Evolutionary conservation across 306 rosid genomes (phyloP), one percentile per base, ranked within the genome.

Genomic region (Cyclanthera cordifolia): DNA sequence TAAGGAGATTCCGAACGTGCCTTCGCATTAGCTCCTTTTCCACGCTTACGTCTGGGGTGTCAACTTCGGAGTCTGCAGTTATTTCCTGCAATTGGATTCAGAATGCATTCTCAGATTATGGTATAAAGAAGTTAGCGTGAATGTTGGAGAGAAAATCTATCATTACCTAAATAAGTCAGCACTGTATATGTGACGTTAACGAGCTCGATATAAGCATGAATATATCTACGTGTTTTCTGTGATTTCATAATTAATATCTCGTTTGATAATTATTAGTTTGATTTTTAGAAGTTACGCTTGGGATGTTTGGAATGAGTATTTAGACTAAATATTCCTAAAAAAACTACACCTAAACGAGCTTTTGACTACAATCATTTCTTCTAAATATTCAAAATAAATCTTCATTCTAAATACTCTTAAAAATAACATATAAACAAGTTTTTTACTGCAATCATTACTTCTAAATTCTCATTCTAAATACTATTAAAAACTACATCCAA

Each of bases 1-100:
- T 69, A n/a, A 89, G 73, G 75, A 93, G 88, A 81, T 63, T 76
- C 53, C 82, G 85, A 51, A 79, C 87, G 53, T 93, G 95, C 69
- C 69, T 77, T 81, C 98, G 79, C 98, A 92, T 92, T 64, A 82
- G 79, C 78, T 84, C 90, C 84, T 81, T 92, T 17, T 79, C 73
- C 28, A 87, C 90, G 52, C 75, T 67, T 71, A 80, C 74, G 39
- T 82, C 82, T 47, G 96, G 96, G 72, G 61, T 75, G 82, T 89
- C 96, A 37, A 80, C 54, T 39, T 84, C 65, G 12, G 84, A 28
- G 74, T 89, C 95, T 43, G 98, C 93, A 59, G 93, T 93, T 67
- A 89, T 58, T 81, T 93, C 98, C 98, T 93, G 90, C 80, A 76
- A 64, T 69, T 25, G 23, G 6, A 27, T 27, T 25, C 59, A 68